Evolutionary conservation across 2,329 filamentous ascomycete genomes (phyloP), one percentile per base, ranked within the genome.

Genomic region (Cercospora zeina): DNA sequence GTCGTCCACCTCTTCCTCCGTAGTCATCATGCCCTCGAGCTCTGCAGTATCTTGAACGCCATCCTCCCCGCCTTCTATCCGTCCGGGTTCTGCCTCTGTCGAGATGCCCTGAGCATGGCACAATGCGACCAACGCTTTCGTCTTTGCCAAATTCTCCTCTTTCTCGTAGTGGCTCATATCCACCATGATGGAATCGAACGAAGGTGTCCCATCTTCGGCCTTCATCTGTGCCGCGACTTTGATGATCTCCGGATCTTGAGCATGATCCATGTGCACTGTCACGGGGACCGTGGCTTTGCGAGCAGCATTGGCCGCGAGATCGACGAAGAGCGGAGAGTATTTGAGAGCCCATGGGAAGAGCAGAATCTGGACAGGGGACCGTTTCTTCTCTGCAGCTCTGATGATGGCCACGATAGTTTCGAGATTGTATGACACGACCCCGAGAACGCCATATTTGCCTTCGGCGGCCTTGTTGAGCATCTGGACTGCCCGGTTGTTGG

Each of bases 121-220:
- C 71, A 87, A 85, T 21, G 75, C 76, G 6, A 86, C 85, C 55
- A 90, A 76, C 67, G 89, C 85, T 55, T 79, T 79, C 19, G 87
- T 90, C 71, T 84, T 80, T 2, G 80, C 77, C 37, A 91, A 77
- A 71, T 91, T 91, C 76, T 90, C 87, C 58, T 82, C 86, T 68
- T 86, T 86, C 67, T 89, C 87, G 70, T 88, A 85, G 72, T 90
- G 88, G 62, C 81, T 85, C 87, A 91, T 91, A 75, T 91, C 89
- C 0, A 90, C 85, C 88, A 91, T 90, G 72, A 91, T 89, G 65
- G 82, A 85, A 74, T 90, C 88, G 68, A 90, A 90, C 2, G 77
- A 77, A 4, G 82, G 71, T 13, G 71, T 72, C 4, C 71, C 71
- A 21, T 73, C 71, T 4, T 75, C 75, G 27, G 78, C 78, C 31